phyloP scores from a whole-genome alignment of 2,329 filamentous ascomycete genomes.

The Atkinsonella texensis region DNA sequence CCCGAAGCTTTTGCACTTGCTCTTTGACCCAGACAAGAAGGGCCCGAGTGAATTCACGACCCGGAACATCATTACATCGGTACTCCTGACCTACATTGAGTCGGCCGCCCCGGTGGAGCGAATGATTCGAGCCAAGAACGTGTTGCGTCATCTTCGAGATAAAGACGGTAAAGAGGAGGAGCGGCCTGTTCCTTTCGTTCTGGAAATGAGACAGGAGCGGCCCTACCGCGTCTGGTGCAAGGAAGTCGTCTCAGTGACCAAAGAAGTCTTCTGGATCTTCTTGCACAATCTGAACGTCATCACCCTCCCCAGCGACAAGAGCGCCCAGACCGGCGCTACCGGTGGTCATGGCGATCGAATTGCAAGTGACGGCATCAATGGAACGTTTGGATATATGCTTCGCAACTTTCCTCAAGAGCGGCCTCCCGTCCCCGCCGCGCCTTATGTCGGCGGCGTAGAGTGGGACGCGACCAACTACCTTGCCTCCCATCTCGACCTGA shows the following conservation, averaged over 20 bases:
- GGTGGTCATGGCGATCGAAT: background rate
- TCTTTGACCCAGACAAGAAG: conserved; percentile 97
- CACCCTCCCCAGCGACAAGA: conserved; percentile 42
- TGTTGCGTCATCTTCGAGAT: conserved; percentile 71
- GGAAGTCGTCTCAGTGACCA: conserved; percentile 83
- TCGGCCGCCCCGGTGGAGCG: conserved; percentile 49
- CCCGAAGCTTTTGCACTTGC: conserved; percentile 72
- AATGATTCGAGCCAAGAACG: conserved; percentile 55
- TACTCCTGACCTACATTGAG: conserved; percentile 81
- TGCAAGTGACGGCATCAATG: conserved; percentile 13
- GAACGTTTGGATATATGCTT: conserved; percentile 48
- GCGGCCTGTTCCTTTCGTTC: conserved; percentile 71
- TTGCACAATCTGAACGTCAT: conserved; percentile 87
- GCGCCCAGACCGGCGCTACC: conserved; percentile 9
- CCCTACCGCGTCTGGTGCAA: conserved; percentile 93
- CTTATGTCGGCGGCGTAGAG: conserved; percentile 93
- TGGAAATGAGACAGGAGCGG: conserved; percentile 75
- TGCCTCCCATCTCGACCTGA: conserved; percentile 78
- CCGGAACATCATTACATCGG: conserved; percentile 75
- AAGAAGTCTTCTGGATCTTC: conserved; percentile 99
- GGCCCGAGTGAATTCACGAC: conserved; percentile 95
- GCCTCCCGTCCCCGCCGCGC: conserved; percentile 83
- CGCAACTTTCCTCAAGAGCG: conserved; percentile 74
- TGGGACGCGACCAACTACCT: conserved; percentile 98
- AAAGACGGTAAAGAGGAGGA: conserved; percentile 63